phyloP scores from a whole-genome alignment of 768 basidiomycete species.

The Mycena crocata region DNA sequence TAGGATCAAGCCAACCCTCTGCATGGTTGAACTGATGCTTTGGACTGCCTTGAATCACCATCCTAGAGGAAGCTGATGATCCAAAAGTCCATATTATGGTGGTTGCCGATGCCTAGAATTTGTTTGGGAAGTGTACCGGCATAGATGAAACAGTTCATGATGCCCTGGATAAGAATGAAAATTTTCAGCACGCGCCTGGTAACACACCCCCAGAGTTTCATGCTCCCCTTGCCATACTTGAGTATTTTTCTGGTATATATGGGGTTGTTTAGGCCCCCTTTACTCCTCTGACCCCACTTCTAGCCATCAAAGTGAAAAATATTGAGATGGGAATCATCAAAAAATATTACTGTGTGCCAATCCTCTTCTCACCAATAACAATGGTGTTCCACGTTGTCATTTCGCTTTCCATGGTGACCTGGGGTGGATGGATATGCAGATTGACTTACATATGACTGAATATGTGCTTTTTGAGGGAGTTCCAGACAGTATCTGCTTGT shows the following conservation, averaged over 20 bases:
- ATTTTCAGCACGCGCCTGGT: neutral
- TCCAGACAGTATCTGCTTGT: slow-evolving; percentile 5
- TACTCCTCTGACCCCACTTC: slow-evolving; percentile 1
- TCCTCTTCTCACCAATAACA: slow-evolving; percentile 9
- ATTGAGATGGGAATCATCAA: slow-evolving; percentile 7
- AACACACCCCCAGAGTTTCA: neutral
- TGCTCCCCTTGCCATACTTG: neutral
- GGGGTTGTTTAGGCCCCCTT: neutral
- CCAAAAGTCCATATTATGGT: neutral
- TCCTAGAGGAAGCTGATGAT: neutral
- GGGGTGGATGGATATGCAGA: neutral
- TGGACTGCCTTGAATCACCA: neutral
- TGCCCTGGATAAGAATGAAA: neutral
- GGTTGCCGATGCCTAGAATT: neutral
- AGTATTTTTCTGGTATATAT: neutral
- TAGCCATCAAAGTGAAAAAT: slow-evolving; percentile 1
- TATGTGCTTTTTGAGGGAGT: neutral
- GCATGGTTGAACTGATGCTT: no score
- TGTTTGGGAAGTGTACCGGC: slow-evolving; percentile 1
- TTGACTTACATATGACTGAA: neutral
- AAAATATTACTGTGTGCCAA: slow-evolving; percentile 8
- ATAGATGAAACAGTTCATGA: slow-evolving; percentile 7
- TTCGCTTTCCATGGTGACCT: slow-evolving; percentile 1
- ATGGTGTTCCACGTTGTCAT: slow-evolving; percentile 2
- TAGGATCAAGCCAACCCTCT: no score